A percentile compares a stretch with the other conserved stretches of the same genome.
Evolutionary conservation across 139 green algal species (phyloP).

Genomic region (Coelastrella sp.): DNA sequence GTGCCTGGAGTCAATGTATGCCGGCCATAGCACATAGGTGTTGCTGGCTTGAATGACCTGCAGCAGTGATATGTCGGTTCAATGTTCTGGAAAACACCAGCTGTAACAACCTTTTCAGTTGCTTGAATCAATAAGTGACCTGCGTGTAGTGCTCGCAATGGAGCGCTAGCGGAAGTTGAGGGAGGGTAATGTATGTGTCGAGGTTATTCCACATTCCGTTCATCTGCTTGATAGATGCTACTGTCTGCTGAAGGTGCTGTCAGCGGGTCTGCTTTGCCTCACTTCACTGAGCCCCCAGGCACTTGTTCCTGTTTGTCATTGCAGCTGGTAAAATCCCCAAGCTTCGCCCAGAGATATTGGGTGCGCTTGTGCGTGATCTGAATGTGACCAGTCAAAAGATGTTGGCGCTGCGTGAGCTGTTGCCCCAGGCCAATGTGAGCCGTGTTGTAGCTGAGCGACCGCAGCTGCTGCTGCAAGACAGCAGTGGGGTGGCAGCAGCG

Average conservation of each 20-base stretch:
- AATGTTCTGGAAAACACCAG: no score
- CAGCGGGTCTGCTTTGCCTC: no score
- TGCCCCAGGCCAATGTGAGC: slow-evolving; percentile 23
- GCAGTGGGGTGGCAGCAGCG: neutral
- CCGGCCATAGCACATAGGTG: neutral
- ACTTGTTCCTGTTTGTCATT: neutral
- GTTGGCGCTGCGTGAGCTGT: slow-evolving; percentile 20
- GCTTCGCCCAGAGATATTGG: neutral
- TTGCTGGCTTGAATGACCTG: no score
- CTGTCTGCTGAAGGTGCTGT: no score
- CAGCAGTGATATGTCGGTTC: neutral
- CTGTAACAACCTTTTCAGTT: no score
- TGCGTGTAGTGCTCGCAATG: no score
- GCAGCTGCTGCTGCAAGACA: slow-evolving; percentile 42
- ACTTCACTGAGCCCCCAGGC: no score
- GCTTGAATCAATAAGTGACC: no score
- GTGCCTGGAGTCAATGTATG: neutral
- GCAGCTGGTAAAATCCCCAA: slow-evolving; percentile 5
- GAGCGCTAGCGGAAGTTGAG: no score
- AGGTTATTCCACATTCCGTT: no score
- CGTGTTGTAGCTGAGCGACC: slow-evolving; percentile 6
- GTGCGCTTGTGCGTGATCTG: neutral
- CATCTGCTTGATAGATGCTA: no score
- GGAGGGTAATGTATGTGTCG: no score
- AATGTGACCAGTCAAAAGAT: neutral